A percentile compares a stretch with the other conserved stretches of the same genome.
phyloP scores from a whole-genome alignment of 2,329 filamentous ascomycete genomes.

The Diplodia mutila region DNA sequence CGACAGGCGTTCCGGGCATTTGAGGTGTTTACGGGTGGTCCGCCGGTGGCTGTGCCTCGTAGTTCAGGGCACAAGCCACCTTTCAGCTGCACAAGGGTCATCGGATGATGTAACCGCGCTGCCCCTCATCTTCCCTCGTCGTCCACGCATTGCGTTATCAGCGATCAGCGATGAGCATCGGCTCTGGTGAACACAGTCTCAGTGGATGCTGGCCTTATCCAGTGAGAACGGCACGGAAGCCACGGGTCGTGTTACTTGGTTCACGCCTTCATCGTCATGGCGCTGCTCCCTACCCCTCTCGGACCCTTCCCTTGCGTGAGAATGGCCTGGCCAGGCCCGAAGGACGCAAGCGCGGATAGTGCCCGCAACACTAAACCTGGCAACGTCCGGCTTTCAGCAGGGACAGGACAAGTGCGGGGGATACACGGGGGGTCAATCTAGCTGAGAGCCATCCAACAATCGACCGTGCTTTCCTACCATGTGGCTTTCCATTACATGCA shows the following conservation, averaged over 20 bases:
- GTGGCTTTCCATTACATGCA: neutral
- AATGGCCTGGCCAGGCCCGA: neutral
- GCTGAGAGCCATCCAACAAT: constrained; percentile 6
- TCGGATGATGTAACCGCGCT: constrained; percentile 23
- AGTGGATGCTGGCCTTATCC: neutral
- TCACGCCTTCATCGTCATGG: constrained; percentile 22
- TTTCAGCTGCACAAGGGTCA: constrained; percentile 16
- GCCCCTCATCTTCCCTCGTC: neutral
- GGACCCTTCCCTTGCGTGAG: neutral
- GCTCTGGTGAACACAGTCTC: neutral
- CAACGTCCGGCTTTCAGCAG: neutral
- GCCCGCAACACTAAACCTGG: constrained; percentile 3
- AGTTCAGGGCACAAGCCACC: constrained; percentile 1
- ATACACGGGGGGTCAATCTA: constrained; percentile 9
- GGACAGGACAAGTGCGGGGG: constrained; percentile 4
- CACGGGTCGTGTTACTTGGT: neutral
- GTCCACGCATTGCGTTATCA: constrained; percentile 15
- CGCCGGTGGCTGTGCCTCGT: constrained; percentile 28
- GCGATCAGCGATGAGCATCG: constrained; percentile 1
- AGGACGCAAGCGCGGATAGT: constrained; percentile 1
- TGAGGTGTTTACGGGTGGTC: constrained; percentile 31
- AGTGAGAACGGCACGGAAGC: neutral
- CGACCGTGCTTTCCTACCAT: constrained; percentile 1
- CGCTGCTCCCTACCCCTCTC: neutral
- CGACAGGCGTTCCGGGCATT: constrained; percentile 27